Evolutionary conservation across 2,329 filamentous ascomycete genomes (phyloP).

Genomic region (Neopestalotiopsis sp.): DNA sequence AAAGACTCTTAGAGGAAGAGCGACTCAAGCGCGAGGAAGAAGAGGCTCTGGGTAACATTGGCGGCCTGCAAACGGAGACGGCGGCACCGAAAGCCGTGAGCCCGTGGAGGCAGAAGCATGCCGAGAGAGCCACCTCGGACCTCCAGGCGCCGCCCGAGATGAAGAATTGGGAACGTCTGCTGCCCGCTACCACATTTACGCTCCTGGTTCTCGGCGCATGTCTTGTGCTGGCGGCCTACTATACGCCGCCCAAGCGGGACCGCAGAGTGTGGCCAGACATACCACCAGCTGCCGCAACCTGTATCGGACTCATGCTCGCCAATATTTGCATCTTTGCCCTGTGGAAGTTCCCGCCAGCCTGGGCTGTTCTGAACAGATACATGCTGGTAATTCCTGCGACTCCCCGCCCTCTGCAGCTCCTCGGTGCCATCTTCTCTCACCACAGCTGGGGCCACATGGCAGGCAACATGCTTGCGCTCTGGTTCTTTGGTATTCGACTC

Average conservation of each 20-base stretch:
- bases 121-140: constrained; percentile 53
- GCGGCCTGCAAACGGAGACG: constrained; percentile 47
- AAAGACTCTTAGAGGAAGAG: constrained; percentile 49
- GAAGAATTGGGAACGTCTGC: constrained; percentile 57
- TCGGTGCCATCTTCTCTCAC: constrained; percentile 75
- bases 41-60: constrained; percentile 42
- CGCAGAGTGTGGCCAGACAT: constrained; percentile 64
- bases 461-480: constrained; percentile 70
- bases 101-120: constrained; percentile 46
- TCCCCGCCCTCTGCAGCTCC: constrained; percentile 64
- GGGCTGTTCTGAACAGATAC: constrained; percentile 71
- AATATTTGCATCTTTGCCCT: constrained; percentile 63
- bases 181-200: constrained; percentile 58
- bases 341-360: constrained; percentile 71
- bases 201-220: constrained; percentile 50
- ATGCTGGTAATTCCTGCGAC: constrained; percentile 70
- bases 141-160: constrained; percentile 59
- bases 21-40: constrained; percentile 47
- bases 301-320: constrained; percentile 63
- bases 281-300: constrained; percentile 67
- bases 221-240: constrained; percentile 51
- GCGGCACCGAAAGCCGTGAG: constrained; percentile 42
- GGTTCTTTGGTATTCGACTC: constrained; percentile 68
- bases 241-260: constrained; percentile 54
- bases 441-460: constrained; percentile 64